Evolutionary conservation across 1,284 basidiomycete species (phyloP).

Genomic region (Tylopilus sp.): DNA sequence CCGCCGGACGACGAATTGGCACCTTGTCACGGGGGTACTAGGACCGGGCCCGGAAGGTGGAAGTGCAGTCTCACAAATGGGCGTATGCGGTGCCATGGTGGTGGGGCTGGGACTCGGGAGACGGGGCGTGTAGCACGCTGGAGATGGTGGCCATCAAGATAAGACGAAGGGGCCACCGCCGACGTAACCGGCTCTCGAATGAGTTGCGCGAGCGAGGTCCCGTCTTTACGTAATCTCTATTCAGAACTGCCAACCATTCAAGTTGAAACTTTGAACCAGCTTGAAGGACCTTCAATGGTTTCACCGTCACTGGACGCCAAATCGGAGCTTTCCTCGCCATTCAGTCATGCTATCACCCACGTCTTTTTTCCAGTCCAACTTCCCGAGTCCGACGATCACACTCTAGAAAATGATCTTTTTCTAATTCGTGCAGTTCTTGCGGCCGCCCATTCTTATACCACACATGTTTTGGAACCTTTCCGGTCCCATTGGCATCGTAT

Average conservation of each 20-base stretch:
- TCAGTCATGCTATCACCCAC: constrained; percentile 13
- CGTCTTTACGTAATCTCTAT: too few species aligned
- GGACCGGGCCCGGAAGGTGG: too few species aligned
- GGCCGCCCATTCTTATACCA: constrained; percentile 11
- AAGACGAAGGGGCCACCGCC: constrained; percentile 51
- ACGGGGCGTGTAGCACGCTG: constrained; percentile 49
- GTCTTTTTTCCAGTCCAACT: constrained; percentile 21
- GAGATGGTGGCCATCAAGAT: constrained; percentile 35
- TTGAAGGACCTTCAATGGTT: too few species aligned
- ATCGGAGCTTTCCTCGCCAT: too few species aligned
- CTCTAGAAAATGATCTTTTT: not conserved
- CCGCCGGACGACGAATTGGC: constrained; percentile 91
- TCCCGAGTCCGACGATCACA: constrained; percentile 9
- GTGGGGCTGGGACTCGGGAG: constrained; percentile 26
- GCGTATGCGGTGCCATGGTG: constrained; percentile 27
- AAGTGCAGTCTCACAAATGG: constrained; percentile 14
- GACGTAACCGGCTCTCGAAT: constrained; percentile 47
- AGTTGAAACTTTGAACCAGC: too few species aligned
- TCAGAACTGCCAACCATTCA: too few species aligned
- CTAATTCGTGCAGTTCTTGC: not conserved
- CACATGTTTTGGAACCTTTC: not conserved
- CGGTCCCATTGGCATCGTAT: constrained; percentile 6
- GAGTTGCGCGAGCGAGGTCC: constrained; percentile 90
- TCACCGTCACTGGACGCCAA: too few species aligned
- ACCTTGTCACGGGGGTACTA: constrained; percentile 96